Base-by-base conservation (phyloP, 1,284 basidiomycete genomes). In the Erythrobasidium hasegawianum region DNA sequence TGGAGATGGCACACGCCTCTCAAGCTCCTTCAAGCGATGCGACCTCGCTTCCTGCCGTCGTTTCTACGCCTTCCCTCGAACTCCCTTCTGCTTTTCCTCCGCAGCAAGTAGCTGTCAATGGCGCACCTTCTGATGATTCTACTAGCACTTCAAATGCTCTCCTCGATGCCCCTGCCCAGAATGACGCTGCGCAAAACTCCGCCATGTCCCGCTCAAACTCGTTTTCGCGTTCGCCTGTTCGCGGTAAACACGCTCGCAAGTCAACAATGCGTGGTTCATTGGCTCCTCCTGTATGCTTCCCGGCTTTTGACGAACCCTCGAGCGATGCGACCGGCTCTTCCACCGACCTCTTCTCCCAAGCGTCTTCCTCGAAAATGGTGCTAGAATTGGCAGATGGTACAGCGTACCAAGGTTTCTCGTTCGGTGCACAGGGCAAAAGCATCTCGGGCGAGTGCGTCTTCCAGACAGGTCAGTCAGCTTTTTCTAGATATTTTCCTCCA, bases 401-500 rank as follows among this genome's bases (percentile, higher is more conserved):
- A 68, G 87, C 89, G 1, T 90, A 87, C 75, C 83, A 87, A 64
- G 96, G 96, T 55, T 87, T 90, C 76, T 91, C 88, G 76, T 98
- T 99, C 76, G 96, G 96, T 74, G 92, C 92, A 2, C 83, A 89
- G 74, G 85, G 84, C 62, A 95, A 92, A 81, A 94, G 90, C 78
- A 82, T 97, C 57, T 84, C 93, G 20, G 96, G 96, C 74, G 96
- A 99, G 84, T 97, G 95, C 78, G 96, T 99, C 76, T 99, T 99
- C 81, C 95, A 97, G 81, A 99, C 96, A 61, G 95, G 95, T 96
- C 76, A 79, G 88, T 39, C 22, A 58, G 24, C 24, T 33, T 29
- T 20, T 57, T 11, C 18, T n/a, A 11, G 24, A 13, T 1, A 9
- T 26, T 49, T n/a, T 8, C 16, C 43, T 47, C 10, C 40, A 22